These are phyloP conservation scores for Dioscorea alata DNA, from an alignment of 106 monocot species.

Conservation along the genomic window DNA sequence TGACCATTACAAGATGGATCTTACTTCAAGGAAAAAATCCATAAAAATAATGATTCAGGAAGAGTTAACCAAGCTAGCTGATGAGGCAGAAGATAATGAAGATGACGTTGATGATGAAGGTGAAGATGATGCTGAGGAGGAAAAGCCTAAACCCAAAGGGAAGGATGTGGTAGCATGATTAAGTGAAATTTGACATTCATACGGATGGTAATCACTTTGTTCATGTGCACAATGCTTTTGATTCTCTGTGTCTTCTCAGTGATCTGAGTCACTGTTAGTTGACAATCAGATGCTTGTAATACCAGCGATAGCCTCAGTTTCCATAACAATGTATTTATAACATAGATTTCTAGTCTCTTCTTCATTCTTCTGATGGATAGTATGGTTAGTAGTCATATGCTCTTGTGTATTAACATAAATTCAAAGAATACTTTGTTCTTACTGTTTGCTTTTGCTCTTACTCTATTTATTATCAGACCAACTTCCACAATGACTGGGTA, in stretches of 20 bases:
- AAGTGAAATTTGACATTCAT: too few species aligned
- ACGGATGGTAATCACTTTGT: too few species aligned
- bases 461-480: neutral
- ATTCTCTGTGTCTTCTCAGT: too few species aligned
- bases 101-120: conserved; percentile 40
- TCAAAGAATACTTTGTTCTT: neutral
- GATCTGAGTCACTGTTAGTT: too few species aligned
- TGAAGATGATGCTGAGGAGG: conserved; percentile 19
- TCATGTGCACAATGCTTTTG: too few species aligned
- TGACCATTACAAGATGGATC: conserved; percentile 43
- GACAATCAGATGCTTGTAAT: neutral
- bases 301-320: neutral
- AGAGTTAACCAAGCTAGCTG: conserved; percentile 62
- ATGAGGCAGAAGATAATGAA: conserved; percentile 37
- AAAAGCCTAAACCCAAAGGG: neutral
- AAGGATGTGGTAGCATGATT: conserved; percentile 22
- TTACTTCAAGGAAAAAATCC: conserved; percentile 47
- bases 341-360: neutral
- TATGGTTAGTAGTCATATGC: conserved; percentile 1
- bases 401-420: neutral
- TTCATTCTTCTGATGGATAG: neutral
- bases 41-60: conserved; percentile 72
- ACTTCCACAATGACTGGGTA: neutral
- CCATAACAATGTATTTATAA: neutral
- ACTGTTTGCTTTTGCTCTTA: neutral